phyloP scores from a whole-genome alignment of 2,329 filamentous ascomycete species.

The Pseudogymnoascus destructans region DNA sequence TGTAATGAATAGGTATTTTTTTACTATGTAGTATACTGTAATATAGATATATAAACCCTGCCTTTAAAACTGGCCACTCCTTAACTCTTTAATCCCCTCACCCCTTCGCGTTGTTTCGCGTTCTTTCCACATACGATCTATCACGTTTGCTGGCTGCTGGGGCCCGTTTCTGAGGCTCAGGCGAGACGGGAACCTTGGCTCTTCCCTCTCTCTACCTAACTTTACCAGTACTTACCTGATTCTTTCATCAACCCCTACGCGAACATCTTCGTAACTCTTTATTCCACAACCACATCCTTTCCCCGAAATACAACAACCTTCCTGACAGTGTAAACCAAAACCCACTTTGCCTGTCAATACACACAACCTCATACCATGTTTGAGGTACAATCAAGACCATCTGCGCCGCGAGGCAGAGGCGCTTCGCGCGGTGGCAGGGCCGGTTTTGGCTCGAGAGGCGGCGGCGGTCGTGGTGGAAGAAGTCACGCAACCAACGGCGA shows the following conservation, averaged over 20 bases:
- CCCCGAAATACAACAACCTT: slow-evolving; percentile 1
- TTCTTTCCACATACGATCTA: not conserved
- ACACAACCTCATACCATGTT: slow-evolving; percentile 54
- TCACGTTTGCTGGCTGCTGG: not conserved
- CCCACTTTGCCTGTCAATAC: slow-evolving; percentile 8
- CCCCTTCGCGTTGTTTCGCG: not conserved
- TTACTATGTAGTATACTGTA: not conserved
- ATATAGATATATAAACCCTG: not conserved
- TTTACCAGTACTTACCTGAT: not conserved
- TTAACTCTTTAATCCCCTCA: not conserved
- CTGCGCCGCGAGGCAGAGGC: slow-evolving; percentile 78
- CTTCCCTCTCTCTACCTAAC: slow-evolving; percentile 1
- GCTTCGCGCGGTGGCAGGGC: slow-evolving; percentile 75
- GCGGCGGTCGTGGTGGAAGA: slow-evolving; percentile 46
- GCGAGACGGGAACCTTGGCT: slow-evolving; percentile 1
- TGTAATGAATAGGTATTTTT: not conserved
- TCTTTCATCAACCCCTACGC: slow-evolving; percentile 9
- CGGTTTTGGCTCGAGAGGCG: slow-evolving; percentile 56
- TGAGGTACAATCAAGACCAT: slow-evolving; percentile 77
- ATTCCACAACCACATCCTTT: slow-evolving; percentile 8
- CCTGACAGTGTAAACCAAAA: slow-evolving; percentile 1
- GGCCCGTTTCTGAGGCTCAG: slow-evolving; percentile 2
- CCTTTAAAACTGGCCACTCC: not conserved
- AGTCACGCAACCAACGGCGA: slow-evolving; percentile 60
- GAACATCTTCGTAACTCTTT: slow-evolving; percentile 4